Percentiles rank a stretch among this genome's conserved stretches.
These are phyloP conservation scores for Phytophthora hibernalis DNA, from an alignment of 352 stramenopile species.

Conservation along the genomic window DNA sequence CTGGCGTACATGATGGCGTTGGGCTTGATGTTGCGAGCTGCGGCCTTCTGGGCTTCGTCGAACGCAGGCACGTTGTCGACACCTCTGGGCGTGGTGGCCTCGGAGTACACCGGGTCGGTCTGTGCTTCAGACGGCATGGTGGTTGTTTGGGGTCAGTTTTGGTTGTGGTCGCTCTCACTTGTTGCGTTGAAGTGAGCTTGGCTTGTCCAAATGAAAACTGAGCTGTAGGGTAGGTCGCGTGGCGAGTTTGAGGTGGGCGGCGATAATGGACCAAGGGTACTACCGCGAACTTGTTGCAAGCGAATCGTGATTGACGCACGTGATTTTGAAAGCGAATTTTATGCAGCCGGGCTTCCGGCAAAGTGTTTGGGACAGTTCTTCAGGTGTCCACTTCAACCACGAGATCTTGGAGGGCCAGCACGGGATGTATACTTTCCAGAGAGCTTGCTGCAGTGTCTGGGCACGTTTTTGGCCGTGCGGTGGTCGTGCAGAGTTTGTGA, in stretches of 20 bases:
- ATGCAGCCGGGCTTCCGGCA: background rate
- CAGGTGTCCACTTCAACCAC: background rate
- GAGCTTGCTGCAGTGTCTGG: background rate
- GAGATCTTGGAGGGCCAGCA: background rate
- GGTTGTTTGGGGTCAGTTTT: background rate
- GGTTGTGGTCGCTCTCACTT: background rate
- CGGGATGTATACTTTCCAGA: background rate
- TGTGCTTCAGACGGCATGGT: constrained; percentile 20
- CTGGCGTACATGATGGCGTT: constrained; percentile 48
- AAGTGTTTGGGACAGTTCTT: background rate
- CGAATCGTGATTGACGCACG: background rate
- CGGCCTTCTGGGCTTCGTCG: constrained; percentile 27
- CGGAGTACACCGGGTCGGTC: constrained; percentile 25
- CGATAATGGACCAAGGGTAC: background rate
- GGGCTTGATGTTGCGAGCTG: constrained; percentile 29
- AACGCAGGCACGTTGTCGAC: constrained; percentile 17
- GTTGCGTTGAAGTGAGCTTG: constrained; percentile 11
- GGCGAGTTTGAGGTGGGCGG: background rate
- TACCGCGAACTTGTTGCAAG: background rate
- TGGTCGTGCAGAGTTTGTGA: too few relatives aligned
- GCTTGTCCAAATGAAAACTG: constrained; percentile 15
- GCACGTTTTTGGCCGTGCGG: background rate
- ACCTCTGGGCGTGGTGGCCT: constrained; percentile 17
- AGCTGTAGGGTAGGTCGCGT: background rate
- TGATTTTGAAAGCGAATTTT: background rate